Conservation (phyloP, 108 stramenopile genomes). For the Nitzschia inconspicua region DNA sequence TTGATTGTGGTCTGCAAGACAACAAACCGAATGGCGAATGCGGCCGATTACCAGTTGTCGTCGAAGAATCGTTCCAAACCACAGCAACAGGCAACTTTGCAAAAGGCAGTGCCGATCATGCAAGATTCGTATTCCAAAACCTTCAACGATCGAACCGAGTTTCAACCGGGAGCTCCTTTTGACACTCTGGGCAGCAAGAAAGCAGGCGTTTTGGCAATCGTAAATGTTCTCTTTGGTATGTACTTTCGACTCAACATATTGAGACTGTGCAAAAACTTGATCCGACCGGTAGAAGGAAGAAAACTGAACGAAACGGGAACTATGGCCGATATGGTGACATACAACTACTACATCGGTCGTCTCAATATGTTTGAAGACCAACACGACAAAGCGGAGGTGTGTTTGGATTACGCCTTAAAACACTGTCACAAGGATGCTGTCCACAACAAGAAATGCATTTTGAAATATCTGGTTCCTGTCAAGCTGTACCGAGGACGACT, state of each 20-base stretch:
- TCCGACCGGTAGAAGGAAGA: slow-evolving; percentile 74
- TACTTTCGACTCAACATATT: slow-evolving; percentile 94
- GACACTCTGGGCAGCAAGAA: slow-evolving; percentile 73
- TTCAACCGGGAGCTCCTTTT: slow-evolving; percentile 29
- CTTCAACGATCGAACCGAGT: slow-evolving; percentile 81
- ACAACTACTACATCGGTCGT: slow-evolving; percentile 87
- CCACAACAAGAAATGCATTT: slow-evolving; percentile 81
- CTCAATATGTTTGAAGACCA: slow-evolving; percentile 95
- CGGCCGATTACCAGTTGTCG: slow-evolving; percentile 47
- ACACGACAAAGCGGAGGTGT: slow-evolving; percentile 80
- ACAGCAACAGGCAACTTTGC: slow-evolving; percentile 56
- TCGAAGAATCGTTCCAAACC: slow-evolving; percentile 24
- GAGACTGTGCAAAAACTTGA: slow-evolving; percentile 88
- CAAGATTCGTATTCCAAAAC: slow-evolving; percentile 82
- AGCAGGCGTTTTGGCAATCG: slow-evolving; percentile 80
- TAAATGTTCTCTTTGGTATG: slow-evolving; percentile 89
- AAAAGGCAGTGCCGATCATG: slow-evolving; percentile 71
- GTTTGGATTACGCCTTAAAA: slow-evolving; percentile 81
- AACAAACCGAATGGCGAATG: slow-evolving; percentile 59
- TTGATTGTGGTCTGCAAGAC: slow-evolving; percentile 68
- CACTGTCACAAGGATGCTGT: slow-evolving; percentile 73
- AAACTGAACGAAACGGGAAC: slow-evolving; percentile 64
- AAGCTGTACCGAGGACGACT: slow-evolving; percentile 83
- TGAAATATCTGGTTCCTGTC: slow-evolving; percentile 90
- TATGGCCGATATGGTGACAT: slow-evolving; percentile 90